Conservation (phyloP, 108 stramenopile species). For the Pseudonitzschia multiseries region DNA sequence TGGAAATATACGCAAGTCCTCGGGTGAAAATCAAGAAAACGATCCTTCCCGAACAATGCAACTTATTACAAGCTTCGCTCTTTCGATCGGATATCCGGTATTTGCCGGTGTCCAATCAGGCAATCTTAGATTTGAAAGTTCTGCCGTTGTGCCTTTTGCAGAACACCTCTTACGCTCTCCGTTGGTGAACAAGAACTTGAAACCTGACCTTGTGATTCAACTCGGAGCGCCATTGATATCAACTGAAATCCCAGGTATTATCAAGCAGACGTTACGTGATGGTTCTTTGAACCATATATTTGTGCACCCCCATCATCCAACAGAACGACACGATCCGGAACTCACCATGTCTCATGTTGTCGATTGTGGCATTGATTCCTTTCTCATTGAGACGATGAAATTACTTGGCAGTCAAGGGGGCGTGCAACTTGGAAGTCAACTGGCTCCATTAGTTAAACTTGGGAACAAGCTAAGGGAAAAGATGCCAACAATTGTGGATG, state of each 20-base stretch:
- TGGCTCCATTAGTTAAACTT: conserved; percentile 59
- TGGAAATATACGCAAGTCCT: conserved; percentile 63
- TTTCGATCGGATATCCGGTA: conserved; percentile 69
- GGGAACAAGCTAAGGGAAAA: conserved; percentile 48
- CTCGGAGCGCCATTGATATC: conserved; percentile 84
- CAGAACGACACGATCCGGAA: conserved; percentile 68
- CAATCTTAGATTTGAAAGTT: conserved; percentile 49
- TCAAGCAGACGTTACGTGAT: conserved; percentile 36
- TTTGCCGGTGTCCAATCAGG: conserved; percentile 75
- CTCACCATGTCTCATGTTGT: conserved; percentile 69
- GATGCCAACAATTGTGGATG: conserved; percentile 63
- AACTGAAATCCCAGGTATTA: conserved; percentile 66
- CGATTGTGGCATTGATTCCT: conserved; percentile 47
- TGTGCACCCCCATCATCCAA: conserved; percentile 59
- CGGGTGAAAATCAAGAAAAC: conserved; percentile 53
- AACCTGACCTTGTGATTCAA: conserved; percentile 87
- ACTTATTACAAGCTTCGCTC: conserved; percentile 62
- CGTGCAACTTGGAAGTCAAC: conserved; percentile 41
- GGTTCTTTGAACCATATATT: conserved; percentile 51
- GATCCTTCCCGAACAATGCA: conserved; percentile 37
- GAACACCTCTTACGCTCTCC: conserved; percentile 81
- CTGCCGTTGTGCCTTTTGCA: conserved; percentile 71
- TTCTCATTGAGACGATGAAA: conserved; percentile 34
- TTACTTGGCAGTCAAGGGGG: not conserved
- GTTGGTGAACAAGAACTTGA: conserved; percentile 49